Evolutionary conservation across 345 rosid species (phyloP).

Genomic region (Eucalyptus regnans): DNA sequence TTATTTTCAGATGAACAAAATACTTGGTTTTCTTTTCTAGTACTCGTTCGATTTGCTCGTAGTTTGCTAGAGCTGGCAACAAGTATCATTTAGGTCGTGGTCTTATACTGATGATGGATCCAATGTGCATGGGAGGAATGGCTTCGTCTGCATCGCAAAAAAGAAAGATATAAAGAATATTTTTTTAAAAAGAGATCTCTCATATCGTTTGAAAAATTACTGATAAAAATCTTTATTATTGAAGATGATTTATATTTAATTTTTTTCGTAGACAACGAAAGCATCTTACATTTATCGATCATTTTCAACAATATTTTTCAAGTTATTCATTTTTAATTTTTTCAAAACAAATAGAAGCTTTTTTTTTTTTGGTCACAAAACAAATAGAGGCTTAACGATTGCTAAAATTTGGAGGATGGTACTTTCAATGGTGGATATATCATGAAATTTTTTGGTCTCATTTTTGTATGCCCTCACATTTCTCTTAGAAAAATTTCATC

Average conservation of each 20-base stretch:
- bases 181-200: no score
- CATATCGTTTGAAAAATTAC: background rate
- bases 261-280: accelerated
- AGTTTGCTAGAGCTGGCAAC: background rate
- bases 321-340: no score
- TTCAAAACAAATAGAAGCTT: accelerated
- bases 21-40: background rate
- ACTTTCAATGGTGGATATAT: background rate
- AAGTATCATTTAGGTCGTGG: background rate
- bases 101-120: background rate
- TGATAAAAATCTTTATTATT: background rate
- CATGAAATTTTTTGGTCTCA: no score
- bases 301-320: no score
- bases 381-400: accelerated
- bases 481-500: no score
- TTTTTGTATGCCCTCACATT: no score
- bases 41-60: background rate
- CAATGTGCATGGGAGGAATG: background rate
- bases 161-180: no score
- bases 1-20: background rate
- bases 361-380: background rate
- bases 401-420: background rate
- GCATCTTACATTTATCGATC: accelerated
- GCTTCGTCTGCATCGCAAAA: background rate
- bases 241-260: background rate